Conservation (phyloP, 2,329 filamentous ascomycete species). For the Epichloe gansuensis region DNA sequence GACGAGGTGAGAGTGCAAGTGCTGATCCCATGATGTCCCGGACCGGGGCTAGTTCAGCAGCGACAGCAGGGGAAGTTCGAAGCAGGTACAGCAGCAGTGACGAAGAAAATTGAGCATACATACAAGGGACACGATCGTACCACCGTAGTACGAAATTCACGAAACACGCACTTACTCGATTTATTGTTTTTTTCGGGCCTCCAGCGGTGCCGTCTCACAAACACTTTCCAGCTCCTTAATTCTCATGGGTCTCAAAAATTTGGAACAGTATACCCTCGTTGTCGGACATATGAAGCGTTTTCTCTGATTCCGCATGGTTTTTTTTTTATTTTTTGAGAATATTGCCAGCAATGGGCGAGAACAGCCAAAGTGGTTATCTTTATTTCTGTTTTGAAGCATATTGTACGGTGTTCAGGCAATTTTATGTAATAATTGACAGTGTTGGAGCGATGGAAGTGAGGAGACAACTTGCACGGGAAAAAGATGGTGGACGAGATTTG, state of each 20-base stretch:
- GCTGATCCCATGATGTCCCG: constrained; percentile 14
- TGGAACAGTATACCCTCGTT: not conserved
- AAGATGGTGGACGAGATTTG: not conserved
- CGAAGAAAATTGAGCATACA: constrained; percentile 1
- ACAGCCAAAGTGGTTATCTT: not conserved
- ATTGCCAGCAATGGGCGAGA: not conserved
- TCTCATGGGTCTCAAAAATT: not conserved
- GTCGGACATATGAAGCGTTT: not conserved
- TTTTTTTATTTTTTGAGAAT: not conserved
- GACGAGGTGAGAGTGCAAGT: constrained; percentile 21
- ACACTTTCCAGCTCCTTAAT: accelerated
- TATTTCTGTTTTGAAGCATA: not conserved
- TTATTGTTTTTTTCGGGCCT: too few relatives aligned
- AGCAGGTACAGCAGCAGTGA: constrained; percentile 25
- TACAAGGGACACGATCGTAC: not conserved
- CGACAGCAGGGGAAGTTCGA: constrained; percentile 26
- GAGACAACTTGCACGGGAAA: not conserved
- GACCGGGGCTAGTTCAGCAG: constrained; percentile 23
- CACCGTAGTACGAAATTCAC: not conserved
- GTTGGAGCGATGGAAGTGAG: not conserved
- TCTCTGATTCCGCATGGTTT: not conserved
- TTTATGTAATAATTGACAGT: not conserved
- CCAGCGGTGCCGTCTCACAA: not conserved
- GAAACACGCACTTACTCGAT: not conserved
- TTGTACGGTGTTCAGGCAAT: not conserved